Evolutionary conservation across 2,329 filamentous ascomycete species (phyloP), one percentile per base, ranked within the genome.

Genomic region (Fusarium sp.): DNA sequence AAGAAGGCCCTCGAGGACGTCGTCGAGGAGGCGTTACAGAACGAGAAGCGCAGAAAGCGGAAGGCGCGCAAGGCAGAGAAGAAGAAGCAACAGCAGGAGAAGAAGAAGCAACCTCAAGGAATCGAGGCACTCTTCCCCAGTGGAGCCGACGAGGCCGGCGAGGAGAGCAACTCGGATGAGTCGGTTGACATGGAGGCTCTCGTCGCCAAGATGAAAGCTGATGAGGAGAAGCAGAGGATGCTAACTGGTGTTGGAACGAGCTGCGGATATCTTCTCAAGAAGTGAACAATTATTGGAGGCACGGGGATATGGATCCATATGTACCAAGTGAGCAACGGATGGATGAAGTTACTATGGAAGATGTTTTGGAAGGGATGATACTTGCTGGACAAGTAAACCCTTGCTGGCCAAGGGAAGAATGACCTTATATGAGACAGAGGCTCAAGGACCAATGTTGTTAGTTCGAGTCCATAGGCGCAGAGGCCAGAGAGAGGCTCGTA

Each of bases 1-100:
- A 77, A 79, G 48, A 74, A 73, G 68, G 67, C 65, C 10, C 68
- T 79, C 6, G 75, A 76, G 4, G 68, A 69, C 16, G 67, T 79
- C 58, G 69, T 76, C 11, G 67, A 76, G 37, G 76, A 79, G 41
- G 67, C 70, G 7, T 68, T 73, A 31, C 56, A 41, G n/a, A 76
- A 69, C 35, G 48, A 65, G 9, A 39, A 68, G 48, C 14, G n/a
- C 22, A 54, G 39, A 29, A 58, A 27, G 22, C 43, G 37, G 11
- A 65, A 50, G 24, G 22, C 43, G 22, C 43, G 43, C 43, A 64
- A 50, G n/a, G 24, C 41, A 6, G 48, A 73, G 35, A 60, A 64
- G 22, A 54, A 22, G 24, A 71, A 31, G 24, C 60, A 65, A 5
- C 45, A 68, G 18, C 8, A 75, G 29, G 33, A 58, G 24, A 24